Percentiles rank a stretch among this genome's conserved stretches.
phyloP scores from a whole-genome alignment of 2,329 filamentous ascomycete species.

The Cylindrodendrum hubeiense region DNA sequence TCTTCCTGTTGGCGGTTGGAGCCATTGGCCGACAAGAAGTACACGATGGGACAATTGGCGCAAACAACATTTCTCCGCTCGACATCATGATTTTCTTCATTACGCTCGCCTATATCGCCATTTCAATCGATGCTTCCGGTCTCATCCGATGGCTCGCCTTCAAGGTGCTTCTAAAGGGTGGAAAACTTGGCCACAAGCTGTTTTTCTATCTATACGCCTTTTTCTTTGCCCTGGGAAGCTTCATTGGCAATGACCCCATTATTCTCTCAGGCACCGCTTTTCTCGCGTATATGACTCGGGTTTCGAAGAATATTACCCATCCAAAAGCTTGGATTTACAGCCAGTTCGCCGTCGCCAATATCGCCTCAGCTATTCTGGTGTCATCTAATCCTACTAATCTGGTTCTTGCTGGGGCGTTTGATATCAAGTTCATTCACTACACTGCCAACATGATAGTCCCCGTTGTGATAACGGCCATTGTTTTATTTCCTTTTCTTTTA shows the following conservation, averaged over 20 bases:
- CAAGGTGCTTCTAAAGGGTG: slow-evolving; percentile 76
- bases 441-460: slow-evolving; percentile 85
- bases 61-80: slow-evolving; percentile 74
- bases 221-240: slow-evolving; percentile 75
- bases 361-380: slow-evolving; percentile 80
- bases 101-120: slow-evolving; percentile 80
- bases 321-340: slow-evolving; percentile 80
- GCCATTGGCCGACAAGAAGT: slow-evolving; percentile 78
- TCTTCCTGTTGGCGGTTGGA: slow-evolving; percentile 77
- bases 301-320: slow-evolving; percentile 78
- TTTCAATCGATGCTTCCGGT: slow-evolving; percentile 82
- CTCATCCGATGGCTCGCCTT: slow-evolving; percentile 78
- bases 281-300: slow-evolving; percentile 81
- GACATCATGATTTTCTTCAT: slow-evolving; percentile 84
- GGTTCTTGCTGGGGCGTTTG: slow-evolving; percentile 78
- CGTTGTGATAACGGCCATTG: slow-evolving; percentile 74
- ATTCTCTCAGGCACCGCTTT: slow-evolving; percentile 82
- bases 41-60: slow-evolving; percentile 74
- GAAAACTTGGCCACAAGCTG: slow-evolving; percentile 73
- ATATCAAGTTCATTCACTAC: slow-evolving; percentile 79
- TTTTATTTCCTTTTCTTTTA: slow-evolving; percentile 77
- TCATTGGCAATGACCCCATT: slow-evolving; percentile 82
- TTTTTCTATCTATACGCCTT: slow-evolving; percentile 82
- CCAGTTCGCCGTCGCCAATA: slow-evolving; percentile 80
- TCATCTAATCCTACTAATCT: slow-evolving; percentile 84